Base-by-base conservation (phyloP, 768 basidiomycete genomes). In the Lanmaoa rubissima region DNA sequence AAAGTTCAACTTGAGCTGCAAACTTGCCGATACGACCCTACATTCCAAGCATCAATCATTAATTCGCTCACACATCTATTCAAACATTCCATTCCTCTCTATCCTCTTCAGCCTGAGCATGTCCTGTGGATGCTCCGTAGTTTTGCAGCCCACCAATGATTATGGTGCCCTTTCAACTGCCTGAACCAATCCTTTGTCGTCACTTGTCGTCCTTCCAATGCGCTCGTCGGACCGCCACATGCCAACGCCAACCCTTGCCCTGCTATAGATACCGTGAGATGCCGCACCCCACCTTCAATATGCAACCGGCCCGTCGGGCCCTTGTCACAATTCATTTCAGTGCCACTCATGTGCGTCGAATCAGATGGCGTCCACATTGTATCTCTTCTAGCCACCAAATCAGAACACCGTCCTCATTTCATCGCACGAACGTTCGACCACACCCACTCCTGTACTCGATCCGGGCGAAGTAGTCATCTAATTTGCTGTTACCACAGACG, bases 21-120 rank as follows among this genome's bases (percentile, higher is more conserved):
- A 36, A 1, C 34, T 51, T 54, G 59, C 59, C 59, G 59, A 60
- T 17, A 8, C 48, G 59, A 50, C 59, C 59, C 53, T 61, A 47
- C 54, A 61, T 61, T 60, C 43, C 34, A 31, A 1, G 5, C 38
- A 35, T 24, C 26, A 3, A 32, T 43, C 2, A 34, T 54, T 12
- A 16, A 19, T 5, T 5, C 24, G 3, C 12, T 35, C 34, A 48
- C 19, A n/a, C 34, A 14, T 17, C n/a, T 43, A 40, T 48, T 19
- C 16, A 16, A 17, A 11, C 12, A 12, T 12, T 57, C 35, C 60
- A 48, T 62, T 58, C 40, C 28, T 42, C 38, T 63, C 17, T 38
- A 41, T 36, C 45, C 61, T 61, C 53, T 39, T 60, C 26, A n/a
- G n/a, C n/a, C n/a, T n/a, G n/a, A n/a, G 21, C 21, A 57, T 26